Evolutionary conservation across 352 stramenopile species (phyloP).

Genomic region (Globisporangium canariense): DNA sequence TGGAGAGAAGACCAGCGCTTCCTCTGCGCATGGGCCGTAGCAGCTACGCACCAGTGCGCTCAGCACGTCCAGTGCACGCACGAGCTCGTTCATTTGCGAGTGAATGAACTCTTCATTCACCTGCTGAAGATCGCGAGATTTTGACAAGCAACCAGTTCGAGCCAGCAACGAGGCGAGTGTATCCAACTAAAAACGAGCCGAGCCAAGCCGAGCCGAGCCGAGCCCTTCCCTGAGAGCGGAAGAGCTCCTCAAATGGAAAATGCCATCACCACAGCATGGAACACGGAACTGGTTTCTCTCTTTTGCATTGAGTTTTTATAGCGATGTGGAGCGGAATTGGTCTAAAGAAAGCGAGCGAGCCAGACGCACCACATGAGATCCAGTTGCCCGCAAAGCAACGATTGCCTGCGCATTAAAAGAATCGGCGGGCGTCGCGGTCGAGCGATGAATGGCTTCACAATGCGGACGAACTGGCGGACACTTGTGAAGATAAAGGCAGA

Average conservation of each 20-base stretch:
- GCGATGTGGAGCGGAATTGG: too few species aligned
- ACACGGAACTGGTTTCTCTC: background rate
- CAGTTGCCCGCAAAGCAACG: background rate
- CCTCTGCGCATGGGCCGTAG: slow-evolving; percentile 49
- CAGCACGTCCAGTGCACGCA: slow-evolving; percentile 18
- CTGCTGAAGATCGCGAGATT: slow-evolving; percentile 4
- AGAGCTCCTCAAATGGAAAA: too few species aligned
- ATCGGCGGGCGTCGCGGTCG: too few species aligned
- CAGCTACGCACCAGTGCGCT: slow-evolving; percentile 30
- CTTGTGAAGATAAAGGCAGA: background rate
- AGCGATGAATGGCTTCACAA: background rate
- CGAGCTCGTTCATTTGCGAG: slow-evolving; percentile 13
- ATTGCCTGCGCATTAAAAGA: background rate
- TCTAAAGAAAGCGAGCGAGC: too few species aligned
- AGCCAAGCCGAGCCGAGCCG: slow-evolving; percentile 8
- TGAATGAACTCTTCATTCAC: background rate
- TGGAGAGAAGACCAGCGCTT: slow-evolving; percentile 57
- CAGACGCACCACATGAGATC: too few species aligned
- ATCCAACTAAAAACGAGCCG: background rate
- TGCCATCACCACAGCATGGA: background rate
- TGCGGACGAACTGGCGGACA: background rate
- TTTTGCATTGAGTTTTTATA: too few species aligned
- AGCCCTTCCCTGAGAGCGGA: background rate
- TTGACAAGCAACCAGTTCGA: background rate
- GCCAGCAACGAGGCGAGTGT: background rate